phyloP scores from a whole-genome alignment of 139 green algal species.

The Chlorella ohadii region DNA sequence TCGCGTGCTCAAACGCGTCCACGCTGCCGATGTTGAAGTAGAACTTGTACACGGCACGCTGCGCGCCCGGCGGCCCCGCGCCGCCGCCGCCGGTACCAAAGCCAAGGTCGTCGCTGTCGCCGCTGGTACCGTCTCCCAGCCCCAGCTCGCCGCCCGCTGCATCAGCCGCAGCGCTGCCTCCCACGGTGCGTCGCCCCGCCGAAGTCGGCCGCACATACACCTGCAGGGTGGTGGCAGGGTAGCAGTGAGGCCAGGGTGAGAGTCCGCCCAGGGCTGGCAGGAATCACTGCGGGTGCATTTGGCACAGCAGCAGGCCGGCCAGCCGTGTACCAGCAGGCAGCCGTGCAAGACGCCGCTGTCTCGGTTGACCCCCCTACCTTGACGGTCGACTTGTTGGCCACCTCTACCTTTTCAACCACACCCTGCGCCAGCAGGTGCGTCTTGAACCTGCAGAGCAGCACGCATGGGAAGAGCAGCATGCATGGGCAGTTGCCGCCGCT shows the following conservation, averaged over 20 bases:
- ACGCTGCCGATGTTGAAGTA: constrained; percentile 98
- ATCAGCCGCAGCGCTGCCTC: not conserved
- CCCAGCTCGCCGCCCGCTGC: not conserved
- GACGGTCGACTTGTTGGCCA: constrained; percentile 92
- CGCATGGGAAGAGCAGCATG: not conserved
- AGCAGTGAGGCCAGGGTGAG: not conserved
- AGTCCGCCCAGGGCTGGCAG: no score
- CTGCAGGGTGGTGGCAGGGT: not conserved
- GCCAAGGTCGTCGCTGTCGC: not conserved
- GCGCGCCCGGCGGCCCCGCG: not conserved
- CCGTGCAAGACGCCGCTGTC: no score
- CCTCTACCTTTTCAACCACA: constrained; percentile 89
- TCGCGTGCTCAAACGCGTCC: constrained; percentile 95
- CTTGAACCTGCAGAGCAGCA: constrained; percentile 71
- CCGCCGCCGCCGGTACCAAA: not conserved
- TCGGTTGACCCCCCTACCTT: no score
- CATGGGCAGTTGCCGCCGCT: no score
- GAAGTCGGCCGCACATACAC: constrained; percentile 4
- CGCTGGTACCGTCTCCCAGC: not conserved
- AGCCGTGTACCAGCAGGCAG: not conserved
- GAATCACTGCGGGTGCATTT: not conserved
- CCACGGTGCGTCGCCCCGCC: constrained; percentile 4
- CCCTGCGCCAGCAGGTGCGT: constrained; percentile 84
- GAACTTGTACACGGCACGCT: constrained; percentile 69
- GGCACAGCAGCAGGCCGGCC: not conserved